Base-by-base conservation (phyloP, 2,329 filamentous ascomycete genomes). In the Penicillium nordicum region DNA sequence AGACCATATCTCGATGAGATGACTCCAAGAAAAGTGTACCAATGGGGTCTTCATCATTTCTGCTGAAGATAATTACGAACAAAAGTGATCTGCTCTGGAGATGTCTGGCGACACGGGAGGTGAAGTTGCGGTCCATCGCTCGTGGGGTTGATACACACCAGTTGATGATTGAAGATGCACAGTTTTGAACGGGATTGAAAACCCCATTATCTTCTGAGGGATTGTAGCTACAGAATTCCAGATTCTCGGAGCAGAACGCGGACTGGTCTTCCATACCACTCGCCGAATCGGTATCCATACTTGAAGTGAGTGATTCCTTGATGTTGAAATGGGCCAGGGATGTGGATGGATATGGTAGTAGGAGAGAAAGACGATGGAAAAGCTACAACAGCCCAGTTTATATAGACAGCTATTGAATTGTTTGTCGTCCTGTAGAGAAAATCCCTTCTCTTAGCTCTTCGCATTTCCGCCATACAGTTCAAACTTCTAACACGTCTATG, bases 21-120 rank as follows among this genome's bases (percentile, higher is more conserved):
- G 47, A 21, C 11, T 40, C 14, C 1, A 50, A 21, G 36, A 40
- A 30, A 34, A 46, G 18, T 11, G 44, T 34, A n/a, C 29, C 29
- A 5, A 34, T 2, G 7, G 18, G 12, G 1, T 5, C 1, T 5
- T 2, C 0, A 4, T 11, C 4, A 0, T 11, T 3, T 8, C 1
- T 7, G 16, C 38, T 14, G 25, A 41, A 23, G 0, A 41, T 38
- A 21, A 2, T 21, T 8, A 30, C n/a, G 21, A 41, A 50, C n/a
- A 50, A 23, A 12, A n/a, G 14, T 11, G 47, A 36, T 11, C 37
- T 21, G 8, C 16, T 36, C 7, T 27, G 23, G 23, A 38, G 34
- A 4, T 48, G 7, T 8, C 18, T 49, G 10, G 32, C 23, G 27
- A 38, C 21, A 4, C 16, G 5, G 11, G 23, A 18, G 16, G 45